These are phyloP conservation scores for Ceratocystis papillata DNA, from an alignment of 2,329 filamentous ascomycete genomes.

Conservation along the genomic window DNA sequence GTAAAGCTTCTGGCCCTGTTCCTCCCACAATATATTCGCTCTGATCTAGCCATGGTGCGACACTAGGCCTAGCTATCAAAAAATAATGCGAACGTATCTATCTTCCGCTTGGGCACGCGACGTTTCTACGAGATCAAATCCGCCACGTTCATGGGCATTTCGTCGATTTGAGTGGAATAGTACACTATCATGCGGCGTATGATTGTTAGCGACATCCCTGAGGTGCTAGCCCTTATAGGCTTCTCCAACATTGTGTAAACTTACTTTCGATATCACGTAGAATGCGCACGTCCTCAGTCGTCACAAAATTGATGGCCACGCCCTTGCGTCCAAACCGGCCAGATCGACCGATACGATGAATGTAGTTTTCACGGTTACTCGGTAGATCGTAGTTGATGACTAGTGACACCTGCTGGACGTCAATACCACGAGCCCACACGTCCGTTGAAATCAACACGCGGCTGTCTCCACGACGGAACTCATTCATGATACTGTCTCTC, in stretches of 20 bases:
- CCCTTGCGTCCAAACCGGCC: constrained; percentile 95
- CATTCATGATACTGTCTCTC: constrained; percentile 97
- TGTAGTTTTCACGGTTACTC: constrained; percentile 98
- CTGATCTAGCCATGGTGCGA: constrained; percentile 9
- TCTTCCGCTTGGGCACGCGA: not conserved
- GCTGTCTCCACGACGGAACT: constrained; percentile 93
- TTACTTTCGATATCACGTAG: constrained; percentile 88
- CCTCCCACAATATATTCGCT: constrained; percentile 24
- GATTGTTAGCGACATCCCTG: constrained; percentile 30
- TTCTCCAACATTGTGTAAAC: constrained; percentile 30
- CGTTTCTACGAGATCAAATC: constrained; percentile 43
- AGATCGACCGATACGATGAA: constrained; percentile 92
- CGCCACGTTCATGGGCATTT: constrained; percentile 95
- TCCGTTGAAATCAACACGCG: constrained; percentile 95
- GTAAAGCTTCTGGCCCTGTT: constrained; percentile 21
- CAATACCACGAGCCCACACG: constrained; percentile 95
- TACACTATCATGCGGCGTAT: constrained; percentile 48
- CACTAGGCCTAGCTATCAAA: constrained; percentile 17
- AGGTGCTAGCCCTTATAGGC: not conserved
- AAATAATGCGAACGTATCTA: not conserved
- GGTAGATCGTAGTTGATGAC: constrained; percentile 99
- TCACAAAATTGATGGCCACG: constrained; percentile 99
- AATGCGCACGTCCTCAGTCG: constrained; percentile 94
- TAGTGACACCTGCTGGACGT: constrained; percentile 94
- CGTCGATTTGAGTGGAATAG: constrained; percentile 93